phyloP scores from a whole-genome alignment of 2,329 filamentous ascomycete species.

The Westerdykella ornata region DNA sequence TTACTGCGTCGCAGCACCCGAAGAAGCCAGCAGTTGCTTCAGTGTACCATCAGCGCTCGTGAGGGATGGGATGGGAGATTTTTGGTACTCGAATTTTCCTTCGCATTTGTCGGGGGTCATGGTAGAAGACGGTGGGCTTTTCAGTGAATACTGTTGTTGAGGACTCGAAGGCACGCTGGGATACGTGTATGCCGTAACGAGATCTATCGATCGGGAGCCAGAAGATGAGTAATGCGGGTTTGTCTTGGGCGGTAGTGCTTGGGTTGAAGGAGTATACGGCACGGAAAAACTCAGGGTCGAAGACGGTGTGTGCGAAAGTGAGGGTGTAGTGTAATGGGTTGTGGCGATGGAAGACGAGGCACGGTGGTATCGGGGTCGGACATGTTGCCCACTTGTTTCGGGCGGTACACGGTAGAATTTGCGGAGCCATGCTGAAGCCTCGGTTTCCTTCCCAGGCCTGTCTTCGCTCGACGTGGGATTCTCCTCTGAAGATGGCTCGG shows the following conservation, averaged over 20 bases:
- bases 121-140: slow-evolving; percentile 27
- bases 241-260: slow-evolving; percentile 37
- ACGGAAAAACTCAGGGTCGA: slow-evolving; percentile 42
- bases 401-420: slow-evolving; percentile 34
- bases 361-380: slow-evolving; percentile 32
- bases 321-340: slow-evolving; percentile 36
- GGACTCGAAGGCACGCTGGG: slow-evolving; percentile 27
- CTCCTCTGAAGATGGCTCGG: slow-evolving; percentile 39
- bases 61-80: slow-evolving; percentile 27
- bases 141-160: slow-evolving; percentile 27
- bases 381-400: slow-evolving; percentile 19
- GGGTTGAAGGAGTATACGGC: slow-evolving; percentile 35
- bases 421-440: slow-evolving; percentile 39
- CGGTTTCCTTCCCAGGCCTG: slow-evolving; percentile 28
- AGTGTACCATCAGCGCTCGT: slow-evolving; percentile 35
- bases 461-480: slow-evolving; percentile 21
- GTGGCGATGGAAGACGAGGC: slow-evolving; percentile 32
- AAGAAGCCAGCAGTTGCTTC: slow-evolving; percentile 30
- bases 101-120: slow-evolving; percentile 32
- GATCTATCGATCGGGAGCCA: slow-evolving; percentile 39
- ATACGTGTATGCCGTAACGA: slow-evolving; percentile 38
- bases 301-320: slow-evolving; percentile 43
- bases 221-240: slow-evolving; percentile 37
- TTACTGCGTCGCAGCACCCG: background rate
- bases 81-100: slow-evolving; percentile 35